Conservation (phyloP, 176 grass and related monocot genomes). For the Lolium rigidum region DNA sequence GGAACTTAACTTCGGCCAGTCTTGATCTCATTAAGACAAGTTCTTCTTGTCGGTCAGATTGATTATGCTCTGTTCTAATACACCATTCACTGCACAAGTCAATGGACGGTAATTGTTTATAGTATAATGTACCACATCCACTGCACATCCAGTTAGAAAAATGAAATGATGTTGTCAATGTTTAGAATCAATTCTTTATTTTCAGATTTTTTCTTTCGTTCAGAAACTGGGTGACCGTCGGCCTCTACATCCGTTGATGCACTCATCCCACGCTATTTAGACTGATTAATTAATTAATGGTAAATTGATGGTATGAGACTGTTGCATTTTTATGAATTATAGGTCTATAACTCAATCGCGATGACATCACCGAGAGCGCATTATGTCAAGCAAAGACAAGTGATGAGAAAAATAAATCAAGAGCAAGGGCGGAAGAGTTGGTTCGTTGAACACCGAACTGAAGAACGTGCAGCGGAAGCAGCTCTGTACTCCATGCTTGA, state of each 20-base stretch:
- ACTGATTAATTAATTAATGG: too few relatives aligned
- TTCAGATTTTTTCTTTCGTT: too few relatives aligned
- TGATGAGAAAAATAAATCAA: neutral
- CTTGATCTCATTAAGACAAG: neutral
- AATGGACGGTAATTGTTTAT: neutral
- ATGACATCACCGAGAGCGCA: too few relatives aligned
- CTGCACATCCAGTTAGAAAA: neutral
- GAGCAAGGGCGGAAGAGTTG: neutral
- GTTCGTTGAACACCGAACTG: neutral
- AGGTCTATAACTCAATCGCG: too few relatives aligned
- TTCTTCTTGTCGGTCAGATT: slow-evolving; percentile 14
- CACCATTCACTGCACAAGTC: slow-evolving; percentile 27
- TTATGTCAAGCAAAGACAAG: neutral
- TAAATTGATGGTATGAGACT: too few relatives aligned
- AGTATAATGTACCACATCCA: neutral
- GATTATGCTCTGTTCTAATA: neutral
- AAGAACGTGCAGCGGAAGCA: slow-evolving; percentile 29
- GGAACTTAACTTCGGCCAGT: neutral
- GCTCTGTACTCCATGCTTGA: neutral
- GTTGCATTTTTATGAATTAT: too few relatives aligned
- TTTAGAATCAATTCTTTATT: too few relatives aligned
- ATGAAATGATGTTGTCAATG: neutral
- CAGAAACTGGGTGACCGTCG: too few relatives aligned
- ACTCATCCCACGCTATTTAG: too few relatives aligned
- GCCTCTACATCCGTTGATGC: too few relatives aligned